Percentiles rank a stretch among this genome's conserved stretches.
phyloP scores from a whole-genome alignment of 305 asterid genomes.

The Solanum hybrid region DNA sequence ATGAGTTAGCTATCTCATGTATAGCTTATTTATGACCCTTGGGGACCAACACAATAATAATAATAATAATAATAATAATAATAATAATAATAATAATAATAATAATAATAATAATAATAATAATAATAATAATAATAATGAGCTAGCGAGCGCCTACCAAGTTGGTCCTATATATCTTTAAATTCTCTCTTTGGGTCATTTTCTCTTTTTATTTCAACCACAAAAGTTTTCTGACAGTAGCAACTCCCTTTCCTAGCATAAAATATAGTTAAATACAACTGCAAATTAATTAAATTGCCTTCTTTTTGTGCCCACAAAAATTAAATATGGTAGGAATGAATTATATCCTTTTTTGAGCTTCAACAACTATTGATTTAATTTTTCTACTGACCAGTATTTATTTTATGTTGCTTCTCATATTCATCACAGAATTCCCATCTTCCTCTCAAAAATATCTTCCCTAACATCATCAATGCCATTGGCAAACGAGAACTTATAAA shows the following conservation, averaged over 20 bases:
- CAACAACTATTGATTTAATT: neutral
- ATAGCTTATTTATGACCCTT: neutral
- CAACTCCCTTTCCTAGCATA: neutral
- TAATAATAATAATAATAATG: neutral
- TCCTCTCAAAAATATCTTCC: neutral
- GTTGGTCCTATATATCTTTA: conserved; percentile 4
- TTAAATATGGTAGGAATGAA: neutral
- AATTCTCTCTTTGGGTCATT: neutral
- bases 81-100: neutral
- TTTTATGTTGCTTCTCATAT: neutral
- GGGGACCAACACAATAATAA: conserved; percentile 1
- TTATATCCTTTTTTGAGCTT: neutral
- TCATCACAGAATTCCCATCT: neutral
- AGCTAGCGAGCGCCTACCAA: neutral
- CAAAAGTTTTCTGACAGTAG: conserved; percentile 7
- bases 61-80: neutral
- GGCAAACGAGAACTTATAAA: neutral
- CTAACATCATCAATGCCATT: neutral
- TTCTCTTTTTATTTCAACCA: conserved; percentile 14
- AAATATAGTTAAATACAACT: neutral
- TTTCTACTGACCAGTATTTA: neutral
- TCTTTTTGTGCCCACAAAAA: conserved; percentile 1
- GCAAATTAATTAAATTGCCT: neutral
- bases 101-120: neutral
- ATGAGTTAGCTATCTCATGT: neutral